A percentile compares a stretch with the other conserved stretches of the same genome.
phyloP scores from a whole-genome alignment of 257 asterid genomes.

The Salvia hispanica region DNA sequence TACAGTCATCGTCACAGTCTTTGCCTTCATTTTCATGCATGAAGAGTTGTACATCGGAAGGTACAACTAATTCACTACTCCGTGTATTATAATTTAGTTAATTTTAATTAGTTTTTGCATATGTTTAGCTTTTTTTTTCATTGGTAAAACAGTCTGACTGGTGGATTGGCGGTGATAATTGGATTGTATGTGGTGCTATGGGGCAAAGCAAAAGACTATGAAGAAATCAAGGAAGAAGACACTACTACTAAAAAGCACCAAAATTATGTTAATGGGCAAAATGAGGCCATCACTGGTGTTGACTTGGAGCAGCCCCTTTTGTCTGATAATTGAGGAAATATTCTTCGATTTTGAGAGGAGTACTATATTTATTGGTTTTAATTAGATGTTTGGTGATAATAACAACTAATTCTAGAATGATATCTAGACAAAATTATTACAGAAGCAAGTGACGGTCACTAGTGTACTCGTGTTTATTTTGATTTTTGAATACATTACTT shows the following conservation, averaged over 20 bases:
- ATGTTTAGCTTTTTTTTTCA: background rate
- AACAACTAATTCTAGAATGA: too few relatives aligned
- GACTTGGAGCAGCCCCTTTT: slow-evolving; percentile 63
- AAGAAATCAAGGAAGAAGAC: slow-evolving; percentile 25
- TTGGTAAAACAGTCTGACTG: slow-evolving; percentile 44
- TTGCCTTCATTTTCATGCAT: slow-evolving; percentile 54
- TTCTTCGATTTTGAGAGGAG: background rate
- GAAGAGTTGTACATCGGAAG: slow-evolving; percentile 76
- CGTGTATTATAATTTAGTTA: too few relatives aligned
- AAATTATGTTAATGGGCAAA: slow-evolving; percentile 6
- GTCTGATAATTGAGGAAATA: slow-evolving; percentile 26
- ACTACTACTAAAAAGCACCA: slow-evolving; percentile 22
- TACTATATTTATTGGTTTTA: background rate
- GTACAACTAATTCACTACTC: slow-evolving; percentile 38
- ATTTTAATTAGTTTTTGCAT: background rate
- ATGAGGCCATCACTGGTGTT: slow-evolving; percentile 29
- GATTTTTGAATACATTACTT: too few relatives aligned
- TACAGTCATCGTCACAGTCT: slow-evolving; percentile 55
- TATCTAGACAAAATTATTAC: too few relatives aligned
- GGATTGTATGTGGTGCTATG: slow-evolving; percentile 72
- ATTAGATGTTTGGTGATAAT: too few relatives aligned
- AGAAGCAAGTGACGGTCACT: too few relatives aligned
- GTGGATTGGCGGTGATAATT: slow-evolving; percentile 60
- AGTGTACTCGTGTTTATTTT: too few relatives aligned
- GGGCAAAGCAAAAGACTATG: slow-evolving; percentile 67